These are phyloP conservation scores for Ophiostoma ulmi DNA, from an alignment of 2,329 filamentous ascomycete genomes.

Conservation along the genomic window DNA sequence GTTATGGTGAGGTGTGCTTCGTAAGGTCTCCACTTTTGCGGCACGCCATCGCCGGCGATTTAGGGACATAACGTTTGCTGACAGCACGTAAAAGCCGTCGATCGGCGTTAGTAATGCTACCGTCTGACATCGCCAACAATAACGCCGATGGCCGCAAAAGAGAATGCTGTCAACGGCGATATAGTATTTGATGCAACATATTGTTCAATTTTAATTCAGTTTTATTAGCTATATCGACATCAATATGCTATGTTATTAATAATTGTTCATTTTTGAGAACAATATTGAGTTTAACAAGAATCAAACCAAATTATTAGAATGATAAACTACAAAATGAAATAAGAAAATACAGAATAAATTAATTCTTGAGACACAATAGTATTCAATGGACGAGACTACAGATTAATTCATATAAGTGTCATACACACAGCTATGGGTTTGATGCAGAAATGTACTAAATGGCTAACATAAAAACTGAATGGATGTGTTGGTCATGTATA, in stretches of 20 bases:
- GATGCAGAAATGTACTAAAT: neutral
- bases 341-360: neutral
- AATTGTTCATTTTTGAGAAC: no score
- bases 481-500: neutral
- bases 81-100: conserved; percentile 1
- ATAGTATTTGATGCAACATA: neutral
- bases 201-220: no score
- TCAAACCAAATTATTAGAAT: no score
- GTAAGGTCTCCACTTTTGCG: neutral
- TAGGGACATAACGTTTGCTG: neutral
- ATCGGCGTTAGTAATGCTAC: neutral
- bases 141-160: neutral
- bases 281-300: no score
- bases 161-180: neutral
- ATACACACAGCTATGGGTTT: no score
- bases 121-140: neutral
- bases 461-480: neutral
- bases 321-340: no score
- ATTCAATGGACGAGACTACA: no score
- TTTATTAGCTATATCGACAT: no score
- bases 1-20: neutral
- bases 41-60: neutral
- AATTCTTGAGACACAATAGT: no score
- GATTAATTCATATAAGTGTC: no score
- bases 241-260: no score